Conservation (phyloP, 768 basidiomycete species). For the Xanthoconium stramineum region DNA sequence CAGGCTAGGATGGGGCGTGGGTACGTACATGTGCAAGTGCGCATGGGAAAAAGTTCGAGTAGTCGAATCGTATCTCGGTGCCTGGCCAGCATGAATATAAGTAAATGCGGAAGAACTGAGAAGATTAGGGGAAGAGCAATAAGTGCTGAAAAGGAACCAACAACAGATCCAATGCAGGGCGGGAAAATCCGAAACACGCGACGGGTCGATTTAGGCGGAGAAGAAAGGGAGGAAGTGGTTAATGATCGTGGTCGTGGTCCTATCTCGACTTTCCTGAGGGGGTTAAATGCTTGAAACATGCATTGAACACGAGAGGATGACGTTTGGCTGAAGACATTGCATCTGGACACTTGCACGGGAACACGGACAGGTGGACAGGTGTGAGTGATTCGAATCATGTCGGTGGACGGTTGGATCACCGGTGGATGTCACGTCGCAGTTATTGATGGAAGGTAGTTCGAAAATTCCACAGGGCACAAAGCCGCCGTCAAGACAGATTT, state of each 20-base stretch:
- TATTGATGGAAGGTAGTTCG: slow-evolving; percentile 7
- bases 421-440: background rate
- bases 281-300: background rate
- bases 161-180: background rate
- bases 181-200: background rate
- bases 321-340: background rate
- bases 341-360: slow-evolving; percentile 1
- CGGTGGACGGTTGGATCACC: background rate
- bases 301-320: slow-evolving; percentile 1
- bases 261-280: background rate
- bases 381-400: background rate
- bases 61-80: slow-evolving; percentile 12
- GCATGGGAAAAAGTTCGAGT: slow-evolving; percentile 2
- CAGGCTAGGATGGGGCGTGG: background rate
- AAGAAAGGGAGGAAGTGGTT: background rate
- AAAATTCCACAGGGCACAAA: slow-evolving; percentile 7
- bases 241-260: background rate
- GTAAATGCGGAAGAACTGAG: slow-evolving; percentile 6
- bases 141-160: background rate
- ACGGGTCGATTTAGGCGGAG: background rate
- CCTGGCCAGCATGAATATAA: slow-evolving; percentile 13
- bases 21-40: background rate
- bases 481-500: slow-evolving; percentile 8
- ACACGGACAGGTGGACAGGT: background rate
- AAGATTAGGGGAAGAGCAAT: background rate